phyloP scores from a whole-genome alignment of 73 alveolate species.

The Paramecium sexaurelia region DNA sequence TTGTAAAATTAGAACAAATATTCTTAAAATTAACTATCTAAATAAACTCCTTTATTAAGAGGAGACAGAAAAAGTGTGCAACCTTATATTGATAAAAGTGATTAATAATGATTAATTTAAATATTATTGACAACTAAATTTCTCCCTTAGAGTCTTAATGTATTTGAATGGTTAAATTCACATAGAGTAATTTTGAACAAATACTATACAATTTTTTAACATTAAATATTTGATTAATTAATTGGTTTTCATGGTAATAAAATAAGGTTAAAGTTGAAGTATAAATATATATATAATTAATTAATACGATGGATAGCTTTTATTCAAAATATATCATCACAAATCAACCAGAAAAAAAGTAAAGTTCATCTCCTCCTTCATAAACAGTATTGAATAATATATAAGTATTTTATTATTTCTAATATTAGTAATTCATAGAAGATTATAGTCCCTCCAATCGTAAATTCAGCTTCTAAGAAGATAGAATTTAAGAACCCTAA shows the following conservation, averaged over 20 bases:
- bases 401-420: neutral
- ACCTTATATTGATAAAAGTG: neutral
- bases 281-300: neutral
- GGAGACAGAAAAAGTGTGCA: slow-evolving; percentile 1
- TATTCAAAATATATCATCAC: neutral
- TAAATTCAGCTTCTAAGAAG: neutral
- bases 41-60: neutral
- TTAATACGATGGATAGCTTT: neutral
- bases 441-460: neutral
- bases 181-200: neutral
- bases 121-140: neutral
- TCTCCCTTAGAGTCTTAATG: slow-evolving; percentile 14
- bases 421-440: neutral
- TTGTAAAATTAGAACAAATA: neutral
- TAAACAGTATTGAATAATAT: neutral
- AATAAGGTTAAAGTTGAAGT: neutral
- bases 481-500: neutral
- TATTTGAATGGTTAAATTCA: neutral
- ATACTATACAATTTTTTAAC: neutral
- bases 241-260: neutral
- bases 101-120: neutral
- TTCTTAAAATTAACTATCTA: neutral
- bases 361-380: neutral
- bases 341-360: neutral
- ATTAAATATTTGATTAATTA: neutral